Percentiles rank a stretch among this genome's conserved stretches.
phyloP scores from a whole-genome alignment of 2,329 filamentous ascomycete species.

The Alternaria sp. region DNA sequence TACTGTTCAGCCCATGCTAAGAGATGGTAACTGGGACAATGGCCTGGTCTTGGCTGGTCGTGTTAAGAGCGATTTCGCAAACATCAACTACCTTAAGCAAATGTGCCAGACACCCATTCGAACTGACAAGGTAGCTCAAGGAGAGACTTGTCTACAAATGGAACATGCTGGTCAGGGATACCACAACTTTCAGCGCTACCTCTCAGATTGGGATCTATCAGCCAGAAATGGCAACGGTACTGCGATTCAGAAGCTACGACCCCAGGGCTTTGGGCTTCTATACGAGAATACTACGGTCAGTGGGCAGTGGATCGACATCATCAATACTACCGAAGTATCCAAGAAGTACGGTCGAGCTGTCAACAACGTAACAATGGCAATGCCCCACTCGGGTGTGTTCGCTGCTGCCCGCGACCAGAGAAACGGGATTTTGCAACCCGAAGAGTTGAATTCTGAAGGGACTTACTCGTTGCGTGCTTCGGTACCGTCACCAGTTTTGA shows the following conservation, averaged over 20 bases:
- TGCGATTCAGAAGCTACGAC: constrained; percentile 59
- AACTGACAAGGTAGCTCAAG: constrained; percentile 52
- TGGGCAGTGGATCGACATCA: constrained; percentile 72
- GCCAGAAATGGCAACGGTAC: constrained; percentile 56
- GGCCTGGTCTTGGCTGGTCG: constrained; percentile 60
- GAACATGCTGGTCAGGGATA: constrained; percentile 74
- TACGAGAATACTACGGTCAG: constrained; percentile 76
- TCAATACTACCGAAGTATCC: constrained; percentile 63
- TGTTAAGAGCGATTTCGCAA: constrained; percentile 70
- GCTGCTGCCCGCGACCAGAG: constrained; percentile 66
- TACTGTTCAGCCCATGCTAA: constrained; percentile 73
- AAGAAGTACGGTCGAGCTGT: constrained; percentile 64
- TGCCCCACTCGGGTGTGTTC: constrained; percentile 77
- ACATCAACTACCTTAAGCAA: constrained; percentile 62
- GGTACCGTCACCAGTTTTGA: constrained; percentile 73
- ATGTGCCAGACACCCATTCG: constrained; percentile 70
- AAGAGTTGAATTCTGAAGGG: constrained; percentile 67
- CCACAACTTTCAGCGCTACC: constrained; percentile 71
- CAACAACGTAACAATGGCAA: constrained; percentile 79
- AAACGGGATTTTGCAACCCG: constrained; percentile 75
- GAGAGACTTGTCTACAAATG: constrained; percentile 71
- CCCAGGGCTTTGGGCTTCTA: constrained; percentile 68
- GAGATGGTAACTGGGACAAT: constrained; percentile 62
- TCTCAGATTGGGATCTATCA: constrained; percentile 63
- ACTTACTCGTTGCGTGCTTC: constrained; percentile 73